Conservation (phyloP, 371 early-diverging fungal species). For the Chytridium lagenaria region DNA sequence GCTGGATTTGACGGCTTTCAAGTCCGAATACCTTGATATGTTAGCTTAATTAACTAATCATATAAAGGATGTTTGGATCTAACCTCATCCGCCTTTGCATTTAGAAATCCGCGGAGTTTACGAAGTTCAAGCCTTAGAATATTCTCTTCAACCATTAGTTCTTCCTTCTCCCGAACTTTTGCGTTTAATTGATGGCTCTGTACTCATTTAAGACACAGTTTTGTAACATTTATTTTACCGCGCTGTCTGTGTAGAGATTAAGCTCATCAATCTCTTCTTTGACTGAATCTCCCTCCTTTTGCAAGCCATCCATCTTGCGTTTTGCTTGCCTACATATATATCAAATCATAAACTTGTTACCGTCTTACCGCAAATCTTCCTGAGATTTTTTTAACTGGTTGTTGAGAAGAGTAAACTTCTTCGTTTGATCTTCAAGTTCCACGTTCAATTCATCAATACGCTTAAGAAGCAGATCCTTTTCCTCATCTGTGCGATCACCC, state of each 20-base stretch:
- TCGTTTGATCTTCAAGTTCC: slow-evolving; percentile 47
- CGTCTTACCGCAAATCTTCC: slow-evolving; percentile 53
- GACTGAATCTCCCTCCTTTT: slow-evolving; percentile 51
- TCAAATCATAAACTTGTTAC: background rate
- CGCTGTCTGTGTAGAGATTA: slow-evolving; percentile 59
- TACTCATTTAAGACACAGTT: background rate
- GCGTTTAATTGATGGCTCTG: slow-evolving; percentile 54
- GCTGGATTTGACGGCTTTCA: slow-evolving; percentile 56
- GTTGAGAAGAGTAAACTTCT: slow-evolving; percentile 48
- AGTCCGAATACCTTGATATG: slow-evolving; percentile 52
- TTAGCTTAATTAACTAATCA: background rate
- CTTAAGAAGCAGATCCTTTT: slow-evolving; percentile 53
- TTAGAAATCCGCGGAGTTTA: slow-evolving; percentile 56
- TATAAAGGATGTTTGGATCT: background rate
- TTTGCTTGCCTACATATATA: slow-evolving; percentile 45
- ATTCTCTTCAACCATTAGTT: slow-evolving; percentile 65
- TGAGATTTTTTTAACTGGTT: slow-evolving; percentile 60
- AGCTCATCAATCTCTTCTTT: slow-evolving; percentile 56
- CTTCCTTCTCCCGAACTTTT: slow-evolving; percentile 62
- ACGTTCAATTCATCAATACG: slow-evolving; percentile 51
- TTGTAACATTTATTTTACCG: slow-evolving; percentile 31
- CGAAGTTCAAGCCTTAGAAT: slow-evolving; percentile 60
- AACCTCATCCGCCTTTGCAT: slow-evolving; percentile 58
- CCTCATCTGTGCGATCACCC: slow-evolving; percentile 65
- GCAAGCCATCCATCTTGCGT: slow-evolving; percentile 48